Evolutionary conservation across 1,284 basidiomycete species (phyloP).

Genomic region (Cerioporus squamosus): DNA sequence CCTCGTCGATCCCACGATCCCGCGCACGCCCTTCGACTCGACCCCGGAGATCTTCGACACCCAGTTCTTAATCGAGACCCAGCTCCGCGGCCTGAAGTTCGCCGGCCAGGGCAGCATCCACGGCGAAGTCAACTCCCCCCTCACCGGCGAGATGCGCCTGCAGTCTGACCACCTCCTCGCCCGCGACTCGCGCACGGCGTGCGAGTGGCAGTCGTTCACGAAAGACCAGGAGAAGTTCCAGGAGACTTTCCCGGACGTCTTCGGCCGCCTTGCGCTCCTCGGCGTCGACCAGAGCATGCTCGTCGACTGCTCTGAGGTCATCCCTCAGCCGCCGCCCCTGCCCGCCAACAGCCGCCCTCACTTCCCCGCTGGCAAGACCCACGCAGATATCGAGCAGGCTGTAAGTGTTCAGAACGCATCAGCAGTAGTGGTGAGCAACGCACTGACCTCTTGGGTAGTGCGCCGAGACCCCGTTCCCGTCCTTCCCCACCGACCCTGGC

Average conservation of each 20-base stretch:
- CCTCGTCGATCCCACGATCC: not conserved
- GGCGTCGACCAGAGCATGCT: slow-evolving; percentile 11
- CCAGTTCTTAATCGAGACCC: slow-evolving; percentile 3
- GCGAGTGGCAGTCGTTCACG: slow-evolving; percentile 43
- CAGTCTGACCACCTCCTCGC: slow-evolving; percentile 27
- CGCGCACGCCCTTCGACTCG: slow-evolving; percentile 5
- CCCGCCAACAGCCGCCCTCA: not conserved
- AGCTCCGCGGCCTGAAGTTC: slow-evolving; percentile 33
- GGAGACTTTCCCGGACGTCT: slow-evolving; percentile 2
- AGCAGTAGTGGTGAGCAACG: too few relatives aligned
- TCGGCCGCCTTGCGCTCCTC: not conserved
- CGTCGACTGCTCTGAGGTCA: slow-evolving; percentile 29
- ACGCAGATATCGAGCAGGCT: not conserved
- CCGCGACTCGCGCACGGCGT: slow-evolving; percentile 21
- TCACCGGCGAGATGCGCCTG: slow-evolving; percentile 25
- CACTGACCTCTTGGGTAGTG: not conserved
- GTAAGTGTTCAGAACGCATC: not conserved
- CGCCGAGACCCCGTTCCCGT: slow-evolving; percentile 4
- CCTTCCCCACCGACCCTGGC: slow-evolving; percentile 4
- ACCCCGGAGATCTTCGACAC: not conserved
- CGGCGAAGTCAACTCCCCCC: slow-evolving; percentile 15
- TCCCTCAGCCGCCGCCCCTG: slow-evolving; percentile 22
- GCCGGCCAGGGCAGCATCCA: slow-evolving; percentile 29
- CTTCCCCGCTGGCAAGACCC: slow-evolving; percentile 5
- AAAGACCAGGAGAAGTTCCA: slow-evolving; percentile 25